Conservation (phyloP, 139 green algal genomes). For the Marvania coccoides region DNA sequence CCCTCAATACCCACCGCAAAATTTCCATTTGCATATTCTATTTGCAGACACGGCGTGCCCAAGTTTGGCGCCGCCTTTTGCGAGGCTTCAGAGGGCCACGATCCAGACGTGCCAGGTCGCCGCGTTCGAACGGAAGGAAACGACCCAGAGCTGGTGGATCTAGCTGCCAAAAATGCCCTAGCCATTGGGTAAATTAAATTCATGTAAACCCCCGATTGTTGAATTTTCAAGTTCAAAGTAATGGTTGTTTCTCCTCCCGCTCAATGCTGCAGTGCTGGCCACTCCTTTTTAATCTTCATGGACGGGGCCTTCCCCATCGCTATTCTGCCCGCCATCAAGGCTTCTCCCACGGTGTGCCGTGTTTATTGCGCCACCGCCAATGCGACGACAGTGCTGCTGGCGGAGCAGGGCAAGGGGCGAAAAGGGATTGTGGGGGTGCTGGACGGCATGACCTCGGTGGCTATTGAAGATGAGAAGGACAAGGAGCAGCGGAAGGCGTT, state of each 20-base stretch:
- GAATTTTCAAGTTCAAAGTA: too few relatives aligned
- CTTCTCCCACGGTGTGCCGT: slow-evolving; percentile 17
- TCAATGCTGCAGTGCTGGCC: neutral
- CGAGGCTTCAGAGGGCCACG: slow-evolving; percentile 8
- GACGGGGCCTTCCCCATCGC: slow-evolving; percentile 23
- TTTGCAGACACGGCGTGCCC: neutral
- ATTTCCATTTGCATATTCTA: slow-evolving; percentile 13
- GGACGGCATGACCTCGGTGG: slow-evolving; percentile 15
- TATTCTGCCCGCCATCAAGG: slow-evolving; percentile 23
- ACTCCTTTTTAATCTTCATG: slow-evolving; percentile 31
- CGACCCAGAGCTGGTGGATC: slow-evolving; percentile 9
- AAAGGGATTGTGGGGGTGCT: slow-evolving; percentile 33
- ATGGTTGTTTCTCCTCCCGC: neutral
- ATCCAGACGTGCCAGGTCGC: neutral
- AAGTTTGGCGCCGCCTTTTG: slow-evolving; percentile 31
- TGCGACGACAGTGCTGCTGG: slow-evolving; percentile 15
- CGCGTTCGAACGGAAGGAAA: slow-evolving; percentile 30
- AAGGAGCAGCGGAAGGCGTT: slow-evolving; percentile 24
- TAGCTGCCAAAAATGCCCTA: slow-evolving; percentile 24
- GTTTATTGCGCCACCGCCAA: slow-evolving; percentile 33
- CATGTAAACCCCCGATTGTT: too few relatives aligned
- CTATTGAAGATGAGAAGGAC: slow-evolving; percentile 25
- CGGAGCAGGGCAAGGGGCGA: slow-evolving; percentile 10
- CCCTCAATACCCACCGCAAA: too few relatives aligned
- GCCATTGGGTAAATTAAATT: too few relatives aligned